These are phyloP conservation scores for Penicillium sp. DNA, from an alignment of 2,329 filamentous ascomycete species.

Conservation along the genomic window DNA sequence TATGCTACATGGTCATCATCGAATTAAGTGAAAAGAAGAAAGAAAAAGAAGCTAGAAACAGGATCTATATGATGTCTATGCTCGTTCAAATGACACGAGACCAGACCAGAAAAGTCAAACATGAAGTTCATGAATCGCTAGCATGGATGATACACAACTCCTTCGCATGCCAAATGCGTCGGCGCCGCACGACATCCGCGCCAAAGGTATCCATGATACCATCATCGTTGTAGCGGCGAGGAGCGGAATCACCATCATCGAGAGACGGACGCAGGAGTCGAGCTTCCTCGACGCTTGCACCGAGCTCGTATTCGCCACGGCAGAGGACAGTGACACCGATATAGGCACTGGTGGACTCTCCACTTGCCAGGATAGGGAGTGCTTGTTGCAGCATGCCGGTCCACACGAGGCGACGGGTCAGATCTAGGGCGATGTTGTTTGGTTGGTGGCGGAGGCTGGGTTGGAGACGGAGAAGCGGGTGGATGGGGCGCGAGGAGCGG, in stretches of 20 bases:
- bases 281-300: conserved; percentile 77
- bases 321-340: conserved; percentile 74
- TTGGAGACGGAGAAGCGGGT: conserved; percentile 71
- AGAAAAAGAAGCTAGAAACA: background rate
- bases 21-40: background rate
- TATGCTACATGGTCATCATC: conserved; percentile 11
- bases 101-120: background rate
- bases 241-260: conserved; percentile 12
- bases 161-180: conserved; percentile 46
- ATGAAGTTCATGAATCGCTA: background rate
- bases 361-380: conserved; percentile 61
- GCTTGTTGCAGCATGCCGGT: conserved; percentile 78
- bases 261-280: conserved; percentile 44
- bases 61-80: background rate
- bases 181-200: conserved; percentile 37
- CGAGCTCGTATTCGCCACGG: conserved; percentile 77
- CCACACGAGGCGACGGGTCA: conserved; percentile 78
- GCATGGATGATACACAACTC: conserved; percentile 47
- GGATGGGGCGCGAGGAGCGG: conserved; percentile 64
- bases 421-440: conserved; percentile 70
- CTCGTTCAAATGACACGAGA: background rate
- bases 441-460: conserved; percentile 73
- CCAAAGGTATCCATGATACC: conserved; percentile 40
- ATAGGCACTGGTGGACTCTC: conserved; percentile 58
- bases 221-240: conserved; percentile 24